These are phyloP conservation scores for Incumbomyces lentus DNA, from an alignment of 2,329 filamentous ascomycete species.

Conservation along the genomic window DNA sequence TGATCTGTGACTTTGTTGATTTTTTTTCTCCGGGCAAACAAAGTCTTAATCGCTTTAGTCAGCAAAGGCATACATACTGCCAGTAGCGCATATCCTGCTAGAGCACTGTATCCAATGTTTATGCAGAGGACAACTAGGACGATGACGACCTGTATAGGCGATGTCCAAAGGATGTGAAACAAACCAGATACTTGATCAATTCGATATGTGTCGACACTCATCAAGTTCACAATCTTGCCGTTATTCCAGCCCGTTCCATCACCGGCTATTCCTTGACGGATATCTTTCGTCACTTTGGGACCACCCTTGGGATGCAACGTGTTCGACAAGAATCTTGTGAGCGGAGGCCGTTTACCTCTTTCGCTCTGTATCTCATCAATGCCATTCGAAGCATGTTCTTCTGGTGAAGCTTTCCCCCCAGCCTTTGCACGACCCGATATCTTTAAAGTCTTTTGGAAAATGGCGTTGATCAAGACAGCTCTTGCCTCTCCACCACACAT, in stretches of 20 bases:
- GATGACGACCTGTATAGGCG: constrained; percentile 66
- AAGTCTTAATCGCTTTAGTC: constrained; percentile 62
- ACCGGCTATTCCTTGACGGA: constrained; percentile 43
- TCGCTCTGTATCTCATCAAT: constrained; percentile 34
- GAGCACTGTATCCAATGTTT: constrained; percentile 80
- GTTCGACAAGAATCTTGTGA: constrained; percentile 25
- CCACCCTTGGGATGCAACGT: constrained; percentile 28
- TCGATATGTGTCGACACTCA: constrained; percentile 92
- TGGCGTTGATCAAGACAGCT: constrained; percentile 70
- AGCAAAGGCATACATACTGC: constrained; percentile 68
- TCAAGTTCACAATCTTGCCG: constrained; percentile 80
- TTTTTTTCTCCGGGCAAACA: constrained; percentile 62
- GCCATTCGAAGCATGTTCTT: constrained; percentile 41
- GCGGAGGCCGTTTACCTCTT: constrained; percentile 24
- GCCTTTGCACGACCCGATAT: constrained; percentile 81
- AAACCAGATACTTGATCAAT: constrained; percentile 79
- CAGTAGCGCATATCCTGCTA: constrained; percentile 77
- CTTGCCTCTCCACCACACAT: constrained; percentile 76
- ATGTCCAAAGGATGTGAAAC: constrained; percentile 86
- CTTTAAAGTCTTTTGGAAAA: constrained; percentile 88
- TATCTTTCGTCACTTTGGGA: constrained; percentile 31
- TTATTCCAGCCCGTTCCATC: constrained; percentile 84
- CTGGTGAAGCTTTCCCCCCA: constrained; percentile 48
- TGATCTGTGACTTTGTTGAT: constrained; percentile 96
- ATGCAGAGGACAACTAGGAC: constrained; percentile 71